Evolutionary conservation across 495 filamentous ascomycete species (phyloP), one percentile per base, ranked within the genome.

Genomic region (Penicillium fimorum): DNA sequence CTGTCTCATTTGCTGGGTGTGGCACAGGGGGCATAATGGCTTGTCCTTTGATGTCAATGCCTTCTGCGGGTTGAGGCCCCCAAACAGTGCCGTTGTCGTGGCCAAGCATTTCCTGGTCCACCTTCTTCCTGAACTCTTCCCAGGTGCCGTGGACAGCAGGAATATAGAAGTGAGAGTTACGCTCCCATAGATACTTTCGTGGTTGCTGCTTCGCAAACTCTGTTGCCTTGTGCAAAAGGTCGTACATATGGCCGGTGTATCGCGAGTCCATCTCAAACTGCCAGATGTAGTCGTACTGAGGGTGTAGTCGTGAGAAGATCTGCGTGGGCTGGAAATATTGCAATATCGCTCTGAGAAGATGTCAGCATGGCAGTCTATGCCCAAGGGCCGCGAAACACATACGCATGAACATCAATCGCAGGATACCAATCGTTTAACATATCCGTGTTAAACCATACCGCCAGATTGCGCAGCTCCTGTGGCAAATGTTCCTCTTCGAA

Each of bases 241-340:
- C 45, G 84, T 89, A 89, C 62, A 86, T 75, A 55, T 90, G 83
- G 9, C 87, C 86, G 0, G 82, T 87, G 47, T 82, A 81, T 30
- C 88, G 79, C 15, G 81, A 77, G 65, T 91, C 86, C 59, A 86
- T 77, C 58, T 89, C 86, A 79, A 85, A 87, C 58, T 90, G 88
- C 87, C 86, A 90, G 47, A 86, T 72, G 58, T 76, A 87, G 40
- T 87, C 85, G 57, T 86, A 90, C 47, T 89, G 80, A 0, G 84
- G 85, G 58, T 86, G 38, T 1, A 60, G 53, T 75, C 24, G 81
- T 74, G 58, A 83, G 74, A 55, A 82, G 35, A 71, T 61, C 30
- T 71, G 69, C 6, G 69, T 41, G 15, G 72, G 63, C 17, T 70
- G 67, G 41, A 56, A 63, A 42, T 70, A 60, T 35, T 57, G 61